Percentiles rank a stretch among this genome's conserved stretches.
Evolutionary conservation across 2,329 filamentous ascomycete genomes (phyloP).

Genomic region (Truncatella angustata): DNA sequence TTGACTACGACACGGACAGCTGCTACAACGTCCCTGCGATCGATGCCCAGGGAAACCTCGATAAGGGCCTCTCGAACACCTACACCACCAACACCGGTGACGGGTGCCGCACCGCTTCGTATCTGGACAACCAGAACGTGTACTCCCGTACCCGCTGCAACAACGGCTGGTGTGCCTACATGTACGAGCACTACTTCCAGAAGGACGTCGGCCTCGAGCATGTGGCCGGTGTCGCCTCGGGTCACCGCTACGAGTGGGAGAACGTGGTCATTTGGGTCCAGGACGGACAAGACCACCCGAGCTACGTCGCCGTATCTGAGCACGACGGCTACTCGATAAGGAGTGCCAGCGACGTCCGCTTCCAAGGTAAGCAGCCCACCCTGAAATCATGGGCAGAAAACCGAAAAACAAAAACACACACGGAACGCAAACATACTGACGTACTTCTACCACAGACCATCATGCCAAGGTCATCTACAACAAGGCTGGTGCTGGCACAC

Average conservation of each 20-base stretch:
- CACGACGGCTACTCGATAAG: slow-evolving; percentile 5
- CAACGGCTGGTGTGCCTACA: slow-evolving; percentile 31
- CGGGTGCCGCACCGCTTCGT: slow-evolving; percentile 27
- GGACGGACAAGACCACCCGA: not conserved
- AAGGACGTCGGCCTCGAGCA: slow-evolving; percentile 13
- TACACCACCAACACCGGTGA: slow-evolving; percentile 1
- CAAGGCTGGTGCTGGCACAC: slow-evolving; percentile 8
- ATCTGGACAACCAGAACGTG: slow-evolving; percentile 30
- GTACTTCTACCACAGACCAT: not conserved
- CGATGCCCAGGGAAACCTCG: slow-evolving; percentile 31
- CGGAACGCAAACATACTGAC: too few species aligned
- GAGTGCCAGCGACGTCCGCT: slow-evolving; percentile 1
- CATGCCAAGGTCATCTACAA: slow-evolving; percentile 14
- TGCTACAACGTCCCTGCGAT: slow-evolving; percentile 49
- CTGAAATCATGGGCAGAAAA: not conserved
- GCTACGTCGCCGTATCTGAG: slow-evolving; percentile 1
- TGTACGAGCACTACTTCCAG: slow-evolving; percentile 27
- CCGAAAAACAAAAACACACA: too few species aligned
- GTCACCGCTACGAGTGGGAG: slow-evolving; percentile 25
- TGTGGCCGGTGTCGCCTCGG: slow-evolving; percentile 9
- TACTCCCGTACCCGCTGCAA: slow-evolving; percentile 32
- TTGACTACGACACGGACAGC: slow-evolving; percentile 39
- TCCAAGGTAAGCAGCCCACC: not conserved
- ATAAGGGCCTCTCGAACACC: slow-evolving; percentile 20
- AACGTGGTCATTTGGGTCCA: slow-evolving; percentile 18